Conservation (phyloP, 208 protist genomes). For the Leishmania aethiopica region DNA sequence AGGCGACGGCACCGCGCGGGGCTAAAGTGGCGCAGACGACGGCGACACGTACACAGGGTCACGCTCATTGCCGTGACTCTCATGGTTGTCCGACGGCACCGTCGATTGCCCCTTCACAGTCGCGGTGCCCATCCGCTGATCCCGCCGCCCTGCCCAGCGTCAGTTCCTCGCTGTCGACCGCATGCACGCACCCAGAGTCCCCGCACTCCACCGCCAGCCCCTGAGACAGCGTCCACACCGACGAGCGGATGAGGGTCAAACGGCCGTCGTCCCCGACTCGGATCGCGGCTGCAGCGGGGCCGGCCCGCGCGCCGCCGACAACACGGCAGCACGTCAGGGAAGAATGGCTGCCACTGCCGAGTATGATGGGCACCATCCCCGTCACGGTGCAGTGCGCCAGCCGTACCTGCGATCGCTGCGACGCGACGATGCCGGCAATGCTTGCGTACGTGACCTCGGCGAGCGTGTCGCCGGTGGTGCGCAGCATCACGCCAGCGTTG, state of each 20-base stretch:
- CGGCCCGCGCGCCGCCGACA: background rate
- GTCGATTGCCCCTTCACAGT: background rate
- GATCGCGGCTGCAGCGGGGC: background rate
- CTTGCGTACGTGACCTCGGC: slow-evolving; percentile 8
- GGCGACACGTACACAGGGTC: background rate
- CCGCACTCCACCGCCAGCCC: slow-evolving; percentile 10
- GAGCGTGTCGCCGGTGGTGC: slow-evolving; percentile 11
- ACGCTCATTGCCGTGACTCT: background rate
- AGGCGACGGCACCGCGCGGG: background rate
- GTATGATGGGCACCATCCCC: background rate
- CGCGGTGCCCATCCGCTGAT: background rate
- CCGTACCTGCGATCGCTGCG: slow-evolving; percentile 2
- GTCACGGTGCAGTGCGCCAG: slow-evolving; percentile 15
- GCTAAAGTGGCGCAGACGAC: background rate
- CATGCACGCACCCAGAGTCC: background rate
- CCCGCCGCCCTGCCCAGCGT: background rate
- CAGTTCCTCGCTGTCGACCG: slow-evolving; percentile 6
- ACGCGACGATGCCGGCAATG: slow-evolving; percentile 8
- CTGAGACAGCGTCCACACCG: slow-evolving; percentile 20
- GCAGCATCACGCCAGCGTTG: slow-evolving; percentile 22
- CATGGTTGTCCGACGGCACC: background rate
- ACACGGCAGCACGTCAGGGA: slow-evolving; percentile 18
- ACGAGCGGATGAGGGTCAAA: slow-evolving; percentile 5
- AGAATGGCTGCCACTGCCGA: slow-evolving; percentile 4
- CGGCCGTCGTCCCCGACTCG: background rate